Percentiles rank a stretch among this genome's conserved stretches.
Conservation (phyloP, 257 asterid genomes). For the Capsicum rhomboideum region DNA sequence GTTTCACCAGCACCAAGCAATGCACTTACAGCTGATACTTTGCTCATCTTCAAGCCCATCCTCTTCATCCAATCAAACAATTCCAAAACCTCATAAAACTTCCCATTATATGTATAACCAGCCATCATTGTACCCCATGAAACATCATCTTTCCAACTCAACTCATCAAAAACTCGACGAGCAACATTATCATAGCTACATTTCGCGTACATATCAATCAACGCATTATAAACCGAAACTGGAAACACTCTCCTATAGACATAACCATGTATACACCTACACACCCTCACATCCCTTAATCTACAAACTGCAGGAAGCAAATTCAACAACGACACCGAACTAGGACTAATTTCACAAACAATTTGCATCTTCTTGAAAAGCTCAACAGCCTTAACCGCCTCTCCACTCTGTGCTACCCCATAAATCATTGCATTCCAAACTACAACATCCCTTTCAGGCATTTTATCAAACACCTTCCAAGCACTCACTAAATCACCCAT, state of each 20-base stretch:
- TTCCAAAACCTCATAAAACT: constrained; percentile 17
- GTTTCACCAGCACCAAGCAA: constrained; percentile 26
- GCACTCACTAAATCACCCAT: constrained; percentile 23
- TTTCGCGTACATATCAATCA: constrained; percentile 31
- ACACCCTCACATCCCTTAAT: constrained; percentile 13
- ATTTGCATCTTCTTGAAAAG: constrained; percentile 23
- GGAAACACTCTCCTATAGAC: constrained; percentile 33
- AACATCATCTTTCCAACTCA: constrained; percentile 23
- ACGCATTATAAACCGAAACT: constrained; percentile 20
- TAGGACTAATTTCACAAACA: constrained; percentile 13
- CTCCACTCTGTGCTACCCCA: constrained; percentile 20
- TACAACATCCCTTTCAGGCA: constrained; percentile 27
- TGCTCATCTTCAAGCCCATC: constrained; percentile 9
- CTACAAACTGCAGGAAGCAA: constrained; percentile 32
- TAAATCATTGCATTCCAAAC: constrained; percentile 36
- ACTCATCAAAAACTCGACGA: constrained; percentile 12
- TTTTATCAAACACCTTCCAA: constrained; percentile 24
- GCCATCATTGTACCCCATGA: constrained; percentile 45
- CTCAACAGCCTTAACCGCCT: constrained; percentile 17
- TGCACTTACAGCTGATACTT: constrained; percentile 31
- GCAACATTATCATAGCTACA: constrained; percentile 14
- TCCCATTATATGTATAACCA: constrained; percentile 32
- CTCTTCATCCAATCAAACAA: constrained; percentile 18
- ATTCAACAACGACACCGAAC: constrained; percentile 27
- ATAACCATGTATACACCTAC: constrained; percentile 24